phyloP scores from a whole-genome alignment of 176 grass and related monocot species.

The Tillandsia leiboldiana region DNA sequence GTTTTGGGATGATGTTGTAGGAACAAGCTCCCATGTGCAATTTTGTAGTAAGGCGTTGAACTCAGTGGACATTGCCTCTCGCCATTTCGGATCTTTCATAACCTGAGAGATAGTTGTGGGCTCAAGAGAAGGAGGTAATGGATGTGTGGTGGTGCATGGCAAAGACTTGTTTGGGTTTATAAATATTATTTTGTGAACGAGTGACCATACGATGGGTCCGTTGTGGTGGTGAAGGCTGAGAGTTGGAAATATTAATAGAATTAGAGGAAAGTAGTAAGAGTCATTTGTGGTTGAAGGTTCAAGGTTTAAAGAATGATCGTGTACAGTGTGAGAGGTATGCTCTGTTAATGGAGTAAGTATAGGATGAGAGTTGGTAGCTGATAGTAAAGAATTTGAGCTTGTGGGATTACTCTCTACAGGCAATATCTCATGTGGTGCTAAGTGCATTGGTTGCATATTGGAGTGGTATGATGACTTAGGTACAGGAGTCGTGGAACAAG shows the following conservation, averaged over 20 bases:
- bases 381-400: no score
- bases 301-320: no score
- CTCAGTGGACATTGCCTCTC: slow-evolving; percentile 8
- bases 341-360: background rate
- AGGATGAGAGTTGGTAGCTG: no score
- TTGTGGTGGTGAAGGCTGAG: background rate
- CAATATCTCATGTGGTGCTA: no score
- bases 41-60: slow-evolving; percentile 1
- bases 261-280: background rate
- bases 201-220: background rate
- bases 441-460: no score
- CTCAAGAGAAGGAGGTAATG: background rate
- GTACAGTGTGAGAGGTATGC: background rate
- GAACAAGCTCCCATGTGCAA: slow-evolving; percentile 4
- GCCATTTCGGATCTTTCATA: background rate
- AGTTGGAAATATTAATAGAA: background rate
- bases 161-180: slow-evolving; percentile 1
- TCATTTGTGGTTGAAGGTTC: background rate
- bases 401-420: no score
- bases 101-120: background rate
- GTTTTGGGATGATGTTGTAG: background rate
- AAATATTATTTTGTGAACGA: background rate
- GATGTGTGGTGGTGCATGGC: background rate
- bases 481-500: background rate
- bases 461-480: no score